Evolutionary conservation across 345 rosid genomes (phyloP), one percentile per base, ranked within the genome.

Genomic region (Bretschneidera sinensis): DNA sequence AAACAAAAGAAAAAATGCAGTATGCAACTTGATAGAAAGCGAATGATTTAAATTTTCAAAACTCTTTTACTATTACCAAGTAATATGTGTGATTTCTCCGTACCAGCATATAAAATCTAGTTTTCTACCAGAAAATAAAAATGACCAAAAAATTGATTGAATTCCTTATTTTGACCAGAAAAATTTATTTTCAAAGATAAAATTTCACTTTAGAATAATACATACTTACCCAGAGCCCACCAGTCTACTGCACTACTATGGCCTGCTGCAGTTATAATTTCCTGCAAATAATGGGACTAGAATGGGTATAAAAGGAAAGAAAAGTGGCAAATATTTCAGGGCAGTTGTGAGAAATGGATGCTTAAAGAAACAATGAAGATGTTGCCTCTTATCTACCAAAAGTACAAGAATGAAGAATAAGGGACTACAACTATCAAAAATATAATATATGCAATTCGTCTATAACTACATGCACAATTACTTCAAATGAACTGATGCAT

Each of bases 171-270:
- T 31, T 10, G 5, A 39, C 9, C 45, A 14, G 45, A 39, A 31
- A 9, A 4, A 31, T 8, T 28, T 28, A 28, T 2, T 28, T 3
- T 28, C 5, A 28, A 28, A 28, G 33, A 28, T 28, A 28, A 28
- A 4, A 6, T 17, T 14, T 21, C 43, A 43, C 11, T 45, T 43
- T 23, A 18, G 17, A 49, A 54, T 21, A 4, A 39, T 35, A 48
- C 17, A 48, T 60, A 66, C n/a, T 74, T 82, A 84, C 98, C 98
- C 64, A 89, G 86, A 63, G 98, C 98, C 98, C 98, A 92, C 98
- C 98, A 89, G 77, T 92, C 98, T 66, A 92, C 97, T 51, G 97
- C 97, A 79, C 98, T 92, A 0, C 88, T 87, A 71, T 92, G 97
- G 31, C 98, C 97, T 50, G 90, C 88, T 8, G 88, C 98, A 62